These are phyloP conservation scores for Zygoascus sp. DNA, from an alignment of 1,139 yeast species.

Conservation along the genomic window DNA sequence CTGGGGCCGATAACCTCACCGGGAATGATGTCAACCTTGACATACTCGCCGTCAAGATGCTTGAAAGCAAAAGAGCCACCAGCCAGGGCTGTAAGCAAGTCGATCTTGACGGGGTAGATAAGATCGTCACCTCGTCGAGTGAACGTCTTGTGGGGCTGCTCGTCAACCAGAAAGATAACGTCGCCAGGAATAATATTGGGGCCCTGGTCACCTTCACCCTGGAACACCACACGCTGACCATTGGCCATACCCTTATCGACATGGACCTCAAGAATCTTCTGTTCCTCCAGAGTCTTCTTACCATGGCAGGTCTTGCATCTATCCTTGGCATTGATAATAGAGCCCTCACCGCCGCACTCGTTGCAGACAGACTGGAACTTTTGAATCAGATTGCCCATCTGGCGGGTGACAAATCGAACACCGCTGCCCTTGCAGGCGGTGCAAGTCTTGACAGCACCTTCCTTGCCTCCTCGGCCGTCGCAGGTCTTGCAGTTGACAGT, in stretches of 20 bases:
- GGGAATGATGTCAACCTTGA: slow-evolving; percentile 76
- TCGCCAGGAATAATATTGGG: slow-evolving; percentile 96
- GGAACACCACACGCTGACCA: slow-evolving; percentile 86
- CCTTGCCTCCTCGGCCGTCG: slow-evolving; percentile 96
- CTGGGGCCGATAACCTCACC: slow-evolving; percentile 95
- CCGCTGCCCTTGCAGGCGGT: slow-evolving; percentile 85
- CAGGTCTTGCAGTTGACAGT: slow-evolving; percentile 83
- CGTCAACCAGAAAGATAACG: slow-evolving; percentile 85
- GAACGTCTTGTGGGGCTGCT: slow-evolving; percentile 76
- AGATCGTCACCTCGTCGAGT: slow-evolving; percentile 89
- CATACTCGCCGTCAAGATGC: slow-evolving; percentile 75
- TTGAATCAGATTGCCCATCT: slow-evolving; percentile 99
- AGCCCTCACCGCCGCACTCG: slow-evolving; percentile 89
- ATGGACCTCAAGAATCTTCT: slow-evolving; percentile 91
- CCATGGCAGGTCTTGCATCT: slow-evolving; percentile 86
- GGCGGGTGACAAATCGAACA: slow-evolving; percentile 87
- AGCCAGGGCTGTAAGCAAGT: slow-evolving; percentile 87
- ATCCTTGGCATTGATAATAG: slow-evolving; percentile 80
- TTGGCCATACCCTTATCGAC: slow-evolving; percentile 97
- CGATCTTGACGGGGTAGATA: slow-evolving; percentile 79
- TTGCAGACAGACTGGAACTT: slow-evolving; percentile 96
- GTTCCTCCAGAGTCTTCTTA: slow-evolving; percentile 80
- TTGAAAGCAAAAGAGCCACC: slow-evolving; percentile 89
- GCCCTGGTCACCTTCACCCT: slow-evolving; percentile 97
- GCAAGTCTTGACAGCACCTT: slow-evolving; percentile 86